Evolutionary conservation across 176 grass and related monocot species (phyloP), one percentile per base, ranked within the genome.

Genomic region (Phoenix roebelenii): DNA sequence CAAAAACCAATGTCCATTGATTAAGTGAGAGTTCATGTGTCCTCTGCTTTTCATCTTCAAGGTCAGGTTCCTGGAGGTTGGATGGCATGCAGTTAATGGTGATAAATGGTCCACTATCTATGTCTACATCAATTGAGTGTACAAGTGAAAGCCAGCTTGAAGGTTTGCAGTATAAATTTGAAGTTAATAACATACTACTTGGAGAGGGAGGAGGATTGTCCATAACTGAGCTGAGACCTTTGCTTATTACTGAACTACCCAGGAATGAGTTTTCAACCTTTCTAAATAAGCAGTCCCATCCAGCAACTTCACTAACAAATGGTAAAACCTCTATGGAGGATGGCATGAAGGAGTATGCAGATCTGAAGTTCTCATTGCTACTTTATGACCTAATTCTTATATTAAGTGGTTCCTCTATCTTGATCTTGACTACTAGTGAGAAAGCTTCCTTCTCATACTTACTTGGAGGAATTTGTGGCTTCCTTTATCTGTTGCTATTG

Each of bases 21-120:
- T 44, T 44, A 44, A 44, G 35, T 10, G 6, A 44, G 35, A 12
- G 7, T 44, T 44, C 28, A 30, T 30, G 28, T 44, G 35, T 44
- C 35, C 10, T 44, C 35, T 44, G 35, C 35, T 62, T 64, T 61
- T 84, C 53, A 57, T 60, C 52, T 65, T 86, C 39, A 75, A 90
- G 57, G 66, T 85, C 69, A 96, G 92, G 87, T 79, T 96, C 92
- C 65, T 96, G 92, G 87, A 87, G 83, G 61, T 72, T 90, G 77
- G 66, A 88, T 70, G 81, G 72, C 74, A 71, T 88, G 66, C 67
- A 70, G 35, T 74, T 96, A 66, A 90, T 72, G 69, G 78, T 91
- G 61, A 77, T 97, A 17, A 73, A 83, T 67, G 87, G 78, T 52
- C 50, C 65, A 2, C 49, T 71, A 63, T 19, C 51, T 61, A 44